Evolutionary conservation across 1,284 basidiomycete genomes (phyloP).

Genomic region (Mycosarcoma mackinlayi): DNA sequence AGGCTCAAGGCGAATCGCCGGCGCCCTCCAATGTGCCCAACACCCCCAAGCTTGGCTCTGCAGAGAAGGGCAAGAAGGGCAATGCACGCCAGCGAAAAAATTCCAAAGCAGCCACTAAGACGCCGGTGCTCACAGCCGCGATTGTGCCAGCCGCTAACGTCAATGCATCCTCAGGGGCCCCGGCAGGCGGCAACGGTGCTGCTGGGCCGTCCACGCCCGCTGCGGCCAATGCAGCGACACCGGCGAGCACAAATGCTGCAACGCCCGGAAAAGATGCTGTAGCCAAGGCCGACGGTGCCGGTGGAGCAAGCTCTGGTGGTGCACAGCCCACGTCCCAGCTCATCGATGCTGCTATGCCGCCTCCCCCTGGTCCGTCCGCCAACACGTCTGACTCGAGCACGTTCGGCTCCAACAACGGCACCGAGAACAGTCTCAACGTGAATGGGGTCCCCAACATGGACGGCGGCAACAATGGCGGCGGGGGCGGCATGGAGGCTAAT

Average conservation of each 20-base stretch:
- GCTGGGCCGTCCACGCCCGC: constrained; percentile 45
- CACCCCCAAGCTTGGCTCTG: constrained; percentile 52
- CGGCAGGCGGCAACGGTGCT: constrained; percentile 23
- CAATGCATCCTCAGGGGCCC: constrained; percentile 3
- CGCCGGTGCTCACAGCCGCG: constrained; percentile 47
- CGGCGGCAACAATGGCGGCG: constrained; percentile 4
- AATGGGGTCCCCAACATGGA: constrained; percentile 22
- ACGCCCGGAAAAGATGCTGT: constrained; percentile 48
- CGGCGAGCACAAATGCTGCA: constrained; percentile 44
- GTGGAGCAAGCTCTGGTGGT: constrained; percentile 10
- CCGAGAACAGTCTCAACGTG: constrained; percentile 20
- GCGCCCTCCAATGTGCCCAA: constrained; percentile 37
- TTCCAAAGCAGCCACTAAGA: constrained; percentile 51
- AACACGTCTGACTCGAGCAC: constrained; percentile 19
- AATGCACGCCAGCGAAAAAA: constrained; percentile 49
- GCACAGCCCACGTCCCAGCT: constrained; percentile 34
- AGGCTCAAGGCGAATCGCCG: constrained; percentile 22
- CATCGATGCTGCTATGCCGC: constrained; percentile 37
- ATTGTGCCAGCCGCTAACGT: constrained; percentile 28
- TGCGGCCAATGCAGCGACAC: constrained; percentile 46
- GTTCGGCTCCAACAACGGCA: constrained; percentile 8
- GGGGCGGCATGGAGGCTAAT: constrained; percentile 15
- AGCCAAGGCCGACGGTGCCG: constrained; percentile 10
- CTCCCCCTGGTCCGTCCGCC: constrained; percentile 30
- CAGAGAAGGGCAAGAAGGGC: constrained; percentile 57